Evolutionary conservation across 345 rosid species (phyloP), one percentile per base, ranked within the genome.

Genomic region (Hirschfeldia incana): DNA sequence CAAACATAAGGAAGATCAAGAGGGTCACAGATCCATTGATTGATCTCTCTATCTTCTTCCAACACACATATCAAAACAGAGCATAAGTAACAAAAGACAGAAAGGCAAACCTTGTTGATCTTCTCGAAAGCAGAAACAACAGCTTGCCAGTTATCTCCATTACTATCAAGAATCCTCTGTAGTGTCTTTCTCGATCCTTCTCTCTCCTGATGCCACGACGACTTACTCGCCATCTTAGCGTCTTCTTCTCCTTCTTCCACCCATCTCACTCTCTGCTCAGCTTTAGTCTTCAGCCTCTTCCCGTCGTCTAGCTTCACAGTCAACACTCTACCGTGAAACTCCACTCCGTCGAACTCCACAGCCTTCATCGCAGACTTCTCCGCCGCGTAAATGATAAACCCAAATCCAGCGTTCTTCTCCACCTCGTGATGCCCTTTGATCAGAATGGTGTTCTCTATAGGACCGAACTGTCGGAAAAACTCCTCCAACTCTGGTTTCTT

Each of bases 271-370:
- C 98, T 89, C 78, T 89, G 88, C 82, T 85, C 93, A 8, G 84
- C 79, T 49, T 85, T 93, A 3, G 78, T 75, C 84, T 87, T 91
- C 82, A 86, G 70, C 81, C 98, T 86, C 84, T 83, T 86, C 51
- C 99, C 97, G 13, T 95, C 96, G 51, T 95, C 98, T 76, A 93
- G 83, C 82, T 91, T 95, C 80, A 95, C 98, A 1, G 98, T 95
- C 85, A 95, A 73, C 13, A 87, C 84, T 81, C 96, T 91, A 4
- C 99, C 98, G 70, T 89, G 98, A 77, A 89, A 91, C 85, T 95
- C 98, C 36, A 91, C 79, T 12, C 99, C 98, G 26, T 95, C 99
- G 26, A 93, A 91, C 39, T 93, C 98, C 55, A 88, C 94, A 9
- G 98, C 99, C 61, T 91, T 88, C 86, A 83, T 30, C 0, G 98